phyloP scores from a whole-genome alignment of 495 filamentous ascomycete genomes.

The Beverwykella pulmonaria region DNA sequence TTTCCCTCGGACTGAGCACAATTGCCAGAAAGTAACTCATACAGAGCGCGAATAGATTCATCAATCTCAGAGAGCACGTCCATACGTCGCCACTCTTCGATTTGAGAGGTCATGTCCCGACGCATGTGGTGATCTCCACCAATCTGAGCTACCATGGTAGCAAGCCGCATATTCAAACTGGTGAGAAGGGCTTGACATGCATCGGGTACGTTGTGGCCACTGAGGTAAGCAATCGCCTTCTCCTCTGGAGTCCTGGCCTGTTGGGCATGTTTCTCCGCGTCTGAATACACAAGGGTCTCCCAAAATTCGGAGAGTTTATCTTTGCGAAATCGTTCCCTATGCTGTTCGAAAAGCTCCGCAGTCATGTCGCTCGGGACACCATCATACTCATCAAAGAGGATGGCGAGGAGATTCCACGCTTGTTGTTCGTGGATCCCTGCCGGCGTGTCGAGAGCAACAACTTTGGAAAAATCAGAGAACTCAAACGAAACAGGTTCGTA shows the following conservation, averaged over 20 bases:
- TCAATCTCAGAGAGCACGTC: slow-evolving; percentile 82
- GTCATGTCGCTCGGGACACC: slow-evolving; percentile 56
- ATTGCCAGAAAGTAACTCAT: slow-evolving; percentile 87
- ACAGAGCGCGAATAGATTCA: slow-evolving; percentile 82
- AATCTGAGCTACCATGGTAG: slow-evolving; percentile 80
- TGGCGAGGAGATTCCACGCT: slow-evolving; percentile 76
- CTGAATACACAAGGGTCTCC: slow-evolving; percentile 61
- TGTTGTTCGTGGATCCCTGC: slow-evolving; percentile 58
- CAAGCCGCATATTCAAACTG: slow-evolving; percentile 74
- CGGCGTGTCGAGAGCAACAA: slow-evolving; percentile 36
- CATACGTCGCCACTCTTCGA: slow-evolving; percentile 79
- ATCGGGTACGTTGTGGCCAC: slow-evolving; percentile 73
- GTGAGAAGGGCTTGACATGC: slow-evolving; percentile 77
- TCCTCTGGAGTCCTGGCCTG: slow-evolving; percentile 68
- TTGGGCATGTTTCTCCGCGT: slow-evolving; percentile 55
- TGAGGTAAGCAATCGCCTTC: slow-evolving; percentile 77
- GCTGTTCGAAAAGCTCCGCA: slow-evolving; percentile 51
- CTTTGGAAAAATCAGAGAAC: slow-evolving; percentile 46
- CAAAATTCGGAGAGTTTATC: slow-evolving; percentile 64
- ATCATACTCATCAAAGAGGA: slow-evolving; percentile 77
- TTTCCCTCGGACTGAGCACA: slow-evolving; percentile 77
- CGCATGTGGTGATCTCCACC: slow-evolving; percentile 65
- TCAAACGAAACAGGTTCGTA: slow-evolving; percentile 36
- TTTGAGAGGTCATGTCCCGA: slow-evolving; percentile 72
- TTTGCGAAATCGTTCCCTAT: slow-evolving; percentile 54